A percentile compares a stretch with the other conserved stretches of the same genome.
phyloP scores from a whole-genome alignment of 202 grass and related monocot species.

The Hordeum pubiflorum region DNA sequence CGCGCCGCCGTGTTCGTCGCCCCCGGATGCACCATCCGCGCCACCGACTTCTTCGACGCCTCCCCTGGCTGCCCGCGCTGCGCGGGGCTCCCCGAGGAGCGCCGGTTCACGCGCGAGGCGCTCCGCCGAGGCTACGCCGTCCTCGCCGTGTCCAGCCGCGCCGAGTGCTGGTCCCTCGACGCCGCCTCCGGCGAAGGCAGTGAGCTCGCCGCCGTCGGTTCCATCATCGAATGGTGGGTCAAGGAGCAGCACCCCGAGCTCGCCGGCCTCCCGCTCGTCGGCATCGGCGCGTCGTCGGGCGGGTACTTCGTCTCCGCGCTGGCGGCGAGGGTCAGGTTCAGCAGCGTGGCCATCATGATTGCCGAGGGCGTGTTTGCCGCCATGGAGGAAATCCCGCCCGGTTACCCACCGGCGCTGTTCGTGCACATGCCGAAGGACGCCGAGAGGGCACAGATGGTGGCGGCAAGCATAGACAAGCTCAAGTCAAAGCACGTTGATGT shows the following conservation, averaged over 20 bases:
- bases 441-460: slow-evolving; percentile 26
- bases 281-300: slow-evolving; percentile 73
- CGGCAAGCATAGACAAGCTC: slow-evolving; percentile 40
- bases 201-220: slow-evolving; percentile 59
- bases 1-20: slow-evolving; percentile 64
- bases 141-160: slow-evolving; percentile 62
- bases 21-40: slow-evolving; percentile 73
- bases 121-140: slow-evolving; percentile 59
- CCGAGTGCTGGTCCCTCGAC: slow-evolving; percentile 62
- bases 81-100: slow-evolving; percentile 73
- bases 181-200: neutral
- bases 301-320: slow-evolving; percentile 77
- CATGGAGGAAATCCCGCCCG: slow-evolving; percentile 27
- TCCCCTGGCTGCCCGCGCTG: slow-evolving; percentile 57
- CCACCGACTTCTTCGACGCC: slow-evolving; percentile 78
- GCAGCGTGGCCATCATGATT: slow-evolving; percentile 73
- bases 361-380: slow-evolving; percentile 58
- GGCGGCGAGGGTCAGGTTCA: slow-evolving; percentile 52
- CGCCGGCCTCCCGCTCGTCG: slow-evolving; percentile 44
- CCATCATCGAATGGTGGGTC: slow-evolving; percentile 65
- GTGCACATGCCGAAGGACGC: slow-evolving; percentile 83
- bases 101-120: slow-evolving; percentile 47
- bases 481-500: slow-evolving; percentile 38
- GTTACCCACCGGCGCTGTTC: slow-evolving; percentile 78
- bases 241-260: slow-evolving; percentile 40